Base-by-base conservation (phyloP, 495 filamentous ascomycete species). In the Aspergillus conjunctus region DNA sequence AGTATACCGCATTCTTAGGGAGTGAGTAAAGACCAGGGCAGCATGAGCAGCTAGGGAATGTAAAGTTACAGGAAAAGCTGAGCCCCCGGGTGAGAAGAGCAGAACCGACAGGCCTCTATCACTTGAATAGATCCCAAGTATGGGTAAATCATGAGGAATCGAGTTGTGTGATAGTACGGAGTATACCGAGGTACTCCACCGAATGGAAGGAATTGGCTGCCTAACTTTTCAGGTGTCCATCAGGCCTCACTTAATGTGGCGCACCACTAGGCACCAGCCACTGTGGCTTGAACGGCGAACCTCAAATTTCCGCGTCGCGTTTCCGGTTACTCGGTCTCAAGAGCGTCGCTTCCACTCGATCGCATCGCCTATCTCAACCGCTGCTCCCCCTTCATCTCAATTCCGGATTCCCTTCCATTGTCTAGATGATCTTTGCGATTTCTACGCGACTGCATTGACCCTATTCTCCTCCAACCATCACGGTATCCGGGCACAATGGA, bases 41-140 rank as follows among this genome's bases (percentile, higher is more conserved):
- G n/a, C n/a, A n/a, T n/a, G n/a, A n/a, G n/a, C n/a, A n/a, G n/a
- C n/a, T n/a, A n/a, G n/a, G n/a, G n/a, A n/a, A n/a, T n/a, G n/a
- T n/a, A n/a, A n/a, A n/a, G n/a, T n/a, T n/a, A n/a, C n/a, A n/a
- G n/a, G n/a, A n/a, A n/a, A n/a, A n/a, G n/a, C n/a, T n/a, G n/a
- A n/a, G n/a, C n/a, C n/a, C n/a, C n/a, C n/a, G 76, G 0, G 86
- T 88, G 4, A 95, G 74, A 2, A 90, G 69, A 0, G 86, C 85
- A 4, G 92, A 82, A 33, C 86, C 79, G 21, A 82, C 61, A 61
- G 96, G 92, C 1, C 81, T 84, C 7, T 93, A 71, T 0, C 89
- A 89, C 44, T 92, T 88, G 4, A 81, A 74, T 1, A 75, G 78
- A 41, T 73, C 73, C 31, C 60, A 72, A 51, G 50, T 63, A 63